Evolutionary conservation across 2,329 filamentous ascomycete species (phyloP), one percentile per base, ranked within the genome.

Genomic region (Penicillium digitatum): DNA sequence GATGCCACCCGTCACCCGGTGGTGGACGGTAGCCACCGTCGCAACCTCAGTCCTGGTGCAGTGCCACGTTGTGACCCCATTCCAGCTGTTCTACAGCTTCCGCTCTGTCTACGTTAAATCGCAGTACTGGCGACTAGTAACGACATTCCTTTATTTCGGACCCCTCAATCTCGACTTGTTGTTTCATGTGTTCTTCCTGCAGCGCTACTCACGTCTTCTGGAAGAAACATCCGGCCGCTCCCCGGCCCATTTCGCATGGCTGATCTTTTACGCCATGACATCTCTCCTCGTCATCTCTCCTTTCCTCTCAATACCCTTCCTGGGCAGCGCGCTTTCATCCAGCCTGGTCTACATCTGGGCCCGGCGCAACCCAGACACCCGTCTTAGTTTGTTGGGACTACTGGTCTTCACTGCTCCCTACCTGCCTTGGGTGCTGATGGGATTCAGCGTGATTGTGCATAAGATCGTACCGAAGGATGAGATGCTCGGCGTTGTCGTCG

Each of bases 291-390:
- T 85, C 40, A 80, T 97, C 38, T 94, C 92, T 42, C 92, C 93
- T 1, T 79, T 96, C 58, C 87, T 96, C 47, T 91, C 88, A 26
- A 90, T 97, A 79, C 90, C 90, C 0, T 99, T 96, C 73, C 83
- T 99, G 11, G 94, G 94, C n/a, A 90, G 92, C 39, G 89, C 93
- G 1, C 82, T 99, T 14, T 95, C 90, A 4, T 95, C 90, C 47
- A 96, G 90, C 6, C 80, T 99, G 58, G 93, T 97, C 54, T 99
- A 99, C 74, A 96, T 99, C 67, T 99, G 94, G 94, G 94, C 91
- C 60, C 84, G 94, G 50, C 86, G 93, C 54, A 97, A 99, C 71
- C 93, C 94, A 0, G 90, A 96, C 60, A 95, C 91, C 0, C 82
- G 90, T 55, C 81, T 99, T 14, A 95, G 90, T 69, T 91, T 96